phyloP scores from a whole-genome alignment of 2,329 filamentous ascomycete genomes.

The Aspergillus ochraceus region DNA sequence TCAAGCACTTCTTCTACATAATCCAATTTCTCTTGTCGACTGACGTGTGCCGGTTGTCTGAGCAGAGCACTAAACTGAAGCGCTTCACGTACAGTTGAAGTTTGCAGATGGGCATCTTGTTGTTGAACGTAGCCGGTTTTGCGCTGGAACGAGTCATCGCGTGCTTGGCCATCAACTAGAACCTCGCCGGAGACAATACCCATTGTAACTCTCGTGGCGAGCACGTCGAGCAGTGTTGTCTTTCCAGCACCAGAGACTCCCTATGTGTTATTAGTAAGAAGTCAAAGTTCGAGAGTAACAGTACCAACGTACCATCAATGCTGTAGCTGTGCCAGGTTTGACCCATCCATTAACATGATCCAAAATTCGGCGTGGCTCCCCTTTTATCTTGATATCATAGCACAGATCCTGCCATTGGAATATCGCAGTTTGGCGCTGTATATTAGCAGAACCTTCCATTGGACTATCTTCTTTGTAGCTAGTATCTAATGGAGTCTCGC shows the following conservation, averaged over 20 bases:
- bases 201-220: background rate
- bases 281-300: background rate
- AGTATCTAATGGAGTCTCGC: background rate
- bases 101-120: background rate
- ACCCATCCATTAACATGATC: constrained; percentile 3
- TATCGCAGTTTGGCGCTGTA: constrained; percentile 2
- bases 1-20: background rate
- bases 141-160: background rate
- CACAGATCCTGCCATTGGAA: constrained; percentile 5
- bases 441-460: background rate
- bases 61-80: background rate
- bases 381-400: constrained; percentile 4
- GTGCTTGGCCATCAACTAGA: background rate
- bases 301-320: background rate
- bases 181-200: background rate
- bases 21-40: background rate
- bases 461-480: background rate
- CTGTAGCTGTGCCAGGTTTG: constrained; percentile 2
- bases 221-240: background rate
- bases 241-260: background rate
- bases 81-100: background rate
- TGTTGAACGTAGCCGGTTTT: background rate
- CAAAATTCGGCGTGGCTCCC: background rate
- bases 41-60: background rate
- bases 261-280: background rate